These are phyloP conservation scores for Gracilaria domingensis DNA, from an alignment of 23 red algal species.

Conservation along the genomic window DNA sequence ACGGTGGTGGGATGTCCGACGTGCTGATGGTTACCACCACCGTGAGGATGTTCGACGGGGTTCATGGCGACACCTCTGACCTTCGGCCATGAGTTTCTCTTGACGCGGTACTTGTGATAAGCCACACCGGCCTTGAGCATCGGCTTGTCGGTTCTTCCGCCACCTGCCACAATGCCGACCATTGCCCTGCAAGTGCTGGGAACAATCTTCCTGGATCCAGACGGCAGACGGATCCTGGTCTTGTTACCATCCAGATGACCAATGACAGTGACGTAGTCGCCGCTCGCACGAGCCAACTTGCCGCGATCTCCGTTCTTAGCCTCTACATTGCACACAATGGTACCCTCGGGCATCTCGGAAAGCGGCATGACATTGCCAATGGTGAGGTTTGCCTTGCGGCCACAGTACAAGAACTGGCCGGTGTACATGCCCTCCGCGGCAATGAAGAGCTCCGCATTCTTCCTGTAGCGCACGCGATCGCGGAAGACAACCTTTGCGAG, in stretches of 20 bases:
- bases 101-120: slow-evolving; percentile 98
- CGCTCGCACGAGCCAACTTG: slow-evolving; percentile 87
- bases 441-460: slow-evolving; percentile 87
- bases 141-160: slow-evolving; percentile 97
- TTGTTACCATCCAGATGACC: slow-evolving; percentile 95
- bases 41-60: slow-evolving; percentile 99
- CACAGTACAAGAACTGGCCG: slow-evolving; percentile 95
- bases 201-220: slow-evolving; percentile 89
- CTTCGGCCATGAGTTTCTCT: slow-evolving; percentile 98
- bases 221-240: slow-evolving; percentile 96
- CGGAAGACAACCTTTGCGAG: slow-evolving; percentile 96
- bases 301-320: slow-evolving; percentile 96
- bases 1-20: slow-evolving; percentile 99
- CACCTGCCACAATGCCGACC: slow-evolving; percentile 96
- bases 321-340: slow-evolving; percentile 98
- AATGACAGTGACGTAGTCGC: slow-evolving; percentile 95
- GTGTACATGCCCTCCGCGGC: slow-evolving; percentile 99
- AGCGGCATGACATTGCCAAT: slow-evolving; percentile 97
- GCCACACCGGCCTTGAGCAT: slow-evolving; percentile 97
- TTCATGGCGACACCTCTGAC: slow-evolving; percentile 99
- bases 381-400: slow-evolving; percentile 92
- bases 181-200: slow-evolving; percentile 96
- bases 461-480: slow-evolving; percentile 93
- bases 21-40: slow-evolving; percentile 99
- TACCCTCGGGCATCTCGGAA: slow-evolving; percentile 93